Evolutionary conservation across 1,139 yeast genomes (phyloP).

Genomic region (Suhomyces taliae): DNA sequence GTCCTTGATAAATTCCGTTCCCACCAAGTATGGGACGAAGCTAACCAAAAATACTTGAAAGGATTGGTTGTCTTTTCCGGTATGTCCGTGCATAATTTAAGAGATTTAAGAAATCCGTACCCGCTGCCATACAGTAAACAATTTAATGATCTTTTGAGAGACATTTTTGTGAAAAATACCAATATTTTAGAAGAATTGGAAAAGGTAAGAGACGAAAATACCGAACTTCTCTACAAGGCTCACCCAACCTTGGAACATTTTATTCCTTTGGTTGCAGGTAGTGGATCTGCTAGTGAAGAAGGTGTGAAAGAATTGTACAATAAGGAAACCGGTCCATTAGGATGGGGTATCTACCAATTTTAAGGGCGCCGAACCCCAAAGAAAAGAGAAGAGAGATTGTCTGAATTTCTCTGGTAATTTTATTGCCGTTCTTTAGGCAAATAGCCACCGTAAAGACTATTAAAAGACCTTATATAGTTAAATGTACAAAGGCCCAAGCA

Average conservation of each 20-base stretch:
- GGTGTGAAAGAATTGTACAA: conserved; percentile 47
- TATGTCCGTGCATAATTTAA: conserved; percentile 74
- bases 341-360: conserved; percentile 67
- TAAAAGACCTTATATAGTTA: too few species aligned
- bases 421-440: too few species aligned
- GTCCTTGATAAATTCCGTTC: conserved; percentile 52
- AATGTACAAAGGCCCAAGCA: too few species aligned
- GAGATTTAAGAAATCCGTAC: conserved; percentile 57
- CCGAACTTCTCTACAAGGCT: conserved; percentile 46
- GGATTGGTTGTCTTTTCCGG: conserved; percentile 65
- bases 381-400: too few species aligned
- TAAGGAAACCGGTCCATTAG: conserved; percentile 47
- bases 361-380: neutral
- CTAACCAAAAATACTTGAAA: conserved; percentile 30
- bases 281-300: conserved; percentile 52
- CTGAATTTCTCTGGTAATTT: too few species aligned
- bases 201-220: conserved; percentile 29
- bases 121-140: conserved; percentile 48
- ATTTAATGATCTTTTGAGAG: conserved; percentile 36
- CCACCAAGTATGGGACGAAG: conserved; percentile 36
- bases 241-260: conserved; percentile 80
- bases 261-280: conserved; percentile 65
- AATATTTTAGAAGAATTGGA: conserved; percentile 30
- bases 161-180: conserved; percentile 26
- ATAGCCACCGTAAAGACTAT: too few species aligned